Evolutionary conservation across 306 rosid species (phyloP).

Genomic region (Psophocarpus tetragonolobus): DNA sequence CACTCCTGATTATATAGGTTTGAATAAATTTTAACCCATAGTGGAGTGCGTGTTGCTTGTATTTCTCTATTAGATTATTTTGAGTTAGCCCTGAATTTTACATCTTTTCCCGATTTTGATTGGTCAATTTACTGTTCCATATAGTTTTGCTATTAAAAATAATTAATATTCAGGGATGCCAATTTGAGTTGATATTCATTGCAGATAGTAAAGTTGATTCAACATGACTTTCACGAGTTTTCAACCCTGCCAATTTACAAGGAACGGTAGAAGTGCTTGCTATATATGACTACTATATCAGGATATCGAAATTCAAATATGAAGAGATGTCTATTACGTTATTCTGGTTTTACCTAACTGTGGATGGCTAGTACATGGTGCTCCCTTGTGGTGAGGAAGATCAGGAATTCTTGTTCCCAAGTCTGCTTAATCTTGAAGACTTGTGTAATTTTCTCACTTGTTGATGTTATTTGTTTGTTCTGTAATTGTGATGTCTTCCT

Average conservation of each 20-base stretch:
- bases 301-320: neutral
- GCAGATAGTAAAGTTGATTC: constrained; percentile 27
- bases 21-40: too few relatives aligned
- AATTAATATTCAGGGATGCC: constrained; percentile 12
- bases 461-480: constrained; percentile 5
- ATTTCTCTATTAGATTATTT: too few relatives aligned
- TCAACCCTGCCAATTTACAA: constrained; percentile 17
- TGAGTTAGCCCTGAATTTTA: neutral
- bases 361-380: neutral
- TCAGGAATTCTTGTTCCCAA: constrained; percentile 1
- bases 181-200: constrained; percentile 30
- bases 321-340: neutral
- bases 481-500: neutral
- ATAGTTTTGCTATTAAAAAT: neutral
- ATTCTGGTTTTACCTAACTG: constrained; percentile 16
- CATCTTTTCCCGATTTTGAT: neutral
- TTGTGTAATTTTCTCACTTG: neutral
- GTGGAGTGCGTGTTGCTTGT: too few relatives aligned
- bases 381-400: constrained; percentile 12
- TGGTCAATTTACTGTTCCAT: neutral
- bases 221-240: constrained; percentile 5
- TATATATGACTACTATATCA: too few relatives aligned
- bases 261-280: constrained; percentile 8
- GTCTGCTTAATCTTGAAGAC: constrained; percentile 12
- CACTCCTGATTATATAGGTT: too few relatives aligned